Base-by-base conservation (phyloP, 2,329 filamentous ascomycete genomes). In the Pezicula carpinea region DNA sequence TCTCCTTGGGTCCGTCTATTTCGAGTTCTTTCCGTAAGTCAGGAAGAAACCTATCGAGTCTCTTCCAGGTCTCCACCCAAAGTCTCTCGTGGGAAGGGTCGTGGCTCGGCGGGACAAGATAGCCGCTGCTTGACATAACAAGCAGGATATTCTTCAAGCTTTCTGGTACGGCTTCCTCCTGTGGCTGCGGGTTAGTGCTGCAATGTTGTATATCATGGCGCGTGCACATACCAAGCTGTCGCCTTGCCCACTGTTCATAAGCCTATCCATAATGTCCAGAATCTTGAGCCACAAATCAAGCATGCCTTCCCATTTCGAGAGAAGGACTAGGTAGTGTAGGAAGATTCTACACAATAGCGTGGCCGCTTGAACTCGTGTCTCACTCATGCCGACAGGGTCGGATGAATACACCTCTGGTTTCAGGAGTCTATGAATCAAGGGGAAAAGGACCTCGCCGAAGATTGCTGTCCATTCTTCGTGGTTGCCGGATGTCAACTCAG, bases 91-190 rank as follows among this genome's bases (percentile, higher is more conserved):
- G 76, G 5, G 69, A 70, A 1, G 73, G 62, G 52, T 83, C 76
- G 56, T 76, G 67, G 53, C 68, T 73, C 11, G 88, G 88, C 1
- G 87, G 79, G 0, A 89, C 83, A 5, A 99, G 78, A 59, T 88
- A 91, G 31, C 87, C 91, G 43, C 86, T 91, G 64, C 85, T 93
- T 5, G 87, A 83, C 90, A 99, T 96, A 59, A 99, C 93, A 8
- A 99, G 76, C 19, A 97, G 73, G 44, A 97, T 90, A 56, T 99
- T 99, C 70, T 99, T 99, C 48, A 99, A 72, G 55, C 89, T 93
- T 67, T 99, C 93, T 1, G 89, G 87, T 2, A 97, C 90, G 11
- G 93, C 92, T 72, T 99, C 93, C 68, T 95, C 90, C 83, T 95
- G 57, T 58, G 34, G 3, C 14, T 7, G 26, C 11, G 19, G 13